These are phyloP conservation scores for Fusarium pseudograminearum DNA, from an alignment of 2,329 filamentous ascomycete species.

Conservation along the genomic window DNA sequence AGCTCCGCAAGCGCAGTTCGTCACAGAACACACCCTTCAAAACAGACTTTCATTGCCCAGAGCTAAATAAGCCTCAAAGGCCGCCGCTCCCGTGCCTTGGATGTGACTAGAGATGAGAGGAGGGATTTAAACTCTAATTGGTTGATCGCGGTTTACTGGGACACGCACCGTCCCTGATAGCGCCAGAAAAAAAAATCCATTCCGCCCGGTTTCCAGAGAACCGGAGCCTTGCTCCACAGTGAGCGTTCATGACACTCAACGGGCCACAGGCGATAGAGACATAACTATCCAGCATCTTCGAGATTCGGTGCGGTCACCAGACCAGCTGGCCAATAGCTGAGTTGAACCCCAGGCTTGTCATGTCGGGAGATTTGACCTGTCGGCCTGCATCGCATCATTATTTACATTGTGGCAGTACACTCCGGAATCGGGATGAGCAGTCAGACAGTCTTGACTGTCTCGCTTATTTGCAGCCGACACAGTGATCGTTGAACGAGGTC, in stretches of 20 bases:
- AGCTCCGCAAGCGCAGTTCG: slow-evolving; percentile 29
- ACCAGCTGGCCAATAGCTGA: slow-evolving; percentile 28
- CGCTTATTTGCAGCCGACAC: neutral
- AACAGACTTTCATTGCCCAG: slow-evolving; percentile 41
- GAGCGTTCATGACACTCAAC: slow-evolving; percentile 47
- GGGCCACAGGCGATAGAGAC: slow-evolving; percentile 30
- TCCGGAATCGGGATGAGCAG: slow-evolving; percentile 31
- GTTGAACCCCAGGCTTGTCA: slow-evolving; percentile 33
- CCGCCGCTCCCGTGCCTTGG: slow-evolving; percentile 48
- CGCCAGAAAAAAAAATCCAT: slow-evolving; percentile 46
- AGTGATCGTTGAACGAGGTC: neutral
- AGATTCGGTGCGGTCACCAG: slow-evolving; percentile 38
- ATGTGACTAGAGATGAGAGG: slow-evolving; percentile 40
- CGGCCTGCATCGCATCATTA: slow-evolving; percentile 29
- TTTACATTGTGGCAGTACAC: slow-evolving; percentile 6
- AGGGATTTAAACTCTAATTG: slow-evolving; percentile 41
- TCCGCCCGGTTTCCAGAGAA: slow-evolving; percentile 49
- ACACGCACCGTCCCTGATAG: slow-evolving; percentile 42
- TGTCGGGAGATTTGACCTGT: slow-evolving; percentile 29
- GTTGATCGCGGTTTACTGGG: slow-evolving; percentile 35
- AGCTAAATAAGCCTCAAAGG: slow-evolving; percentile 27
- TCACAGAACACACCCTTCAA: slow-evolving; percentile 34
- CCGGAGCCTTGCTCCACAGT: slow-evolving; percentile 50
- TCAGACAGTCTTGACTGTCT: neutral
- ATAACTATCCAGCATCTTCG: slow-evolving; percentile 43